Evolutionary conservation across 345 rosid species (phyloP).

Genomic region (Crucihimalaya himalaica): DNA sequence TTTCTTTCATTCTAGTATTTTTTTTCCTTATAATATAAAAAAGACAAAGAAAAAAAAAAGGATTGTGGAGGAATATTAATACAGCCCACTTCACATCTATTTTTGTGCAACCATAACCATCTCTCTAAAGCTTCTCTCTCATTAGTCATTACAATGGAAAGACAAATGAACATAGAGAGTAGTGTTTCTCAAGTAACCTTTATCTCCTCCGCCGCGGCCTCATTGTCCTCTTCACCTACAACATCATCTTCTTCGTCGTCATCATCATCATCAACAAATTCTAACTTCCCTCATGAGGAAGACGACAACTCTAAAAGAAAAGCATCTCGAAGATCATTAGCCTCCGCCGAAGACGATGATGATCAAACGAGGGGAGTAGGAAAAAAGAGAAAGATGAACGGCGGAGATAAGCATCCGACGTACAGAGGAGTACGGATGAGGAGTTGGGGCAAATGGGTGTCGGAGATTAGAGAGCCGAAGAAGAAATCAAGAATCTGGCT

Average conservation of each 20-base stretch:
- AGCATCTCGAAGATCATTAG: slow-evolving; percentile 40
- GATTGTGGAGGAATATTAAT: slow-evolving; percentile 37
- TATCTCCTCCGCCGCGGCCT: neutral
- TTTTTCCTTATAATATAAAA: slow-evolving; percentile 31
- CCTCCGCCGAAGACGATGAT: slow-evolving; percentile 28
- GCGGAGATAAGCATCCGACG: slow-evolving; percentile 48
- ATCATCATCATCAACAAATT: slow-evolving; percentile 28
- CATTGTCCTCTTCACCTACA: slow-evolving; percentile 39
- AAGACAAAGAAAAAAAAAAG: slow-evolving; percentile 33
- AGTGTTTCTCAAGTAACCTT: slow-evolving; percentile 44
- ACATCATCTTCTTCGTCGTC: slow-evolving; percentile 36
- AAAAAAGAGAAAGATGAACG: slow-evolving; percentile 40
- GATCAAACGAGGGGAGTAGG: neutral
- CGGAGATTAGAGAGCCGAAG: slow-evolving; percentile 74
- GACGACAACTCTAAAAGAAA: slow-evolving; percentile 19
- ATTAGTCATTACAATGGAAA: slow-evolving; percentile 42
- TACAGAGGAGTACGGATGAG: slow-evolving; percentile 76
- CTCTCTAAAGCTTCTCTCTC: slow-evolving; percentile 35
- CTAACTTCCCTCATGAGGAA: slow-evolving; percentile 13
- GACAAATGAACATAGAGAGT: slow-evolving; percentile 47
- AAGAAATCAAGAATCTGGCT: slow-evolving; percentile 89
- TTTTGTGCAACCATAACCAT: slow-evolving; percentile 35
- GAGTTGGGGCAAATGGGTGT: slow-evolving; percentile 94
- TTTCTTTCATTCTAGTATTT: neutral
- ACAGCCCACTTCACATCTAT: slow-evolving; percentile 42